Percentiles rank a stretch among this genome's conserved stretches.
Conservation (phyloP, 2,329 filamentous ascomycete species). For the Fusarium sp. region DNA sequence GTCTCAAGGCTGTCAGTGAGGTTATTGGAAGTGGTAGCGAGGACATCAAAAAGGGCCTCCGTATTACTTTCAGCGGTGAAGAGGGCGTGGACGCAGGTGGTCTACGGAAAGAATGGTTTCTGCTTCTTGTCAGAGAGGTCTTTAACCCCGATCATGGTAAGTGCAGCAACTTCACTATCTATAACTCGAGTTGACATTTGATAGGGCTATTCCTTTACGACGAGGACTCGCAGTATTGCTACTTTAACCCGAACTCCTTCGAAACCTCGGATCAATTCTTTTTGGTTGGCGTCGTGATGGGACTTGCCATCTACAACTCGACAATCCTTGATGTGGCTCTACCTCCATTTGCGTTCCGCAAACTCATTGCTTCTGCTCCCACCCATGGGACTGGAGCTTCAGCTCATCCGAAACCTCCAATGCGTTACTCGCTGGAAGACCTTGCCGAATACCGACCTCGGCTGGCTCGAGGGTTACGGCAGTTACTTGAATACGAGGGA, state of each 20-base stretch:
- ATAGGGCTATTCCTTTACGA: constrained; percentile 92
- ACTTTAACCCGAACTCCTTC: constrained; percentile 91
- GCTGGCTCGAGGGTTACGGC: constrained; percentile 78
- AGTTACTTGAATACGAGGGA: constrained; percentile 84
- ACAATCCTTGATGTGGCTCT: constrained; percentile 90
- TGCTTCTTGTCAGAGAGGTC: constrained; percentile 86
- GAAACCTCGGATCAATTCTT: constrained; percentile 94
- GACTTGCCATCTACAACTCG: constrained; percentile 93
- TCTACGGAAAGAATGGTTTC: constrained; percentile 93
- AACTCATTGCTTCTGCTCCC: constrained; percentile 83
- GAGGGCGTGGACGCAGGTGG: constrained; percentile 93
- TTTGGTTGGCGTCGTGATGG: constrained; percentile 86
- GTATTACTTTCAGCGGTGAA: constrained; percentile 87
- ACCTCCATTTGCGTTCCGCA: constrained; percentile 89
- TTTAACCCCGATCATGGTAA: constrained; percentile 90
- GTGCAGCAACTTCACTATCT: constrained; percentile 45
- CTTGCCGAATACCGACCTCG: constrained; percentile 83
- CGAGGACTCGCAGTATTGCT: constrained; percentile 89
- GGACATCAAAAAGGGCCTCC: constrained; percentile 89
- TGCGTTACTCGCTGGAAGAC: constrained; percentile 83
- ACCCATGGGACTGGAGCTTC: constrained; percentile 64
- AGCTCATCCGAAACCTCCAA: constrained; percentile 67
- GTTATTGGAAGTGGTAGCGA: constrained; percentile 83
- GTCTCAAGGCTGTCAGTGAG: constrained; percentile 84
- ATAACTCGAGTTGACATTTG: constrained; percentile 26